These are phyloP conservation scores for Aegilops longissima DNA, from an alignment of 176 grass and related monocot genomes.

Conservation along the genomic window DNA sequence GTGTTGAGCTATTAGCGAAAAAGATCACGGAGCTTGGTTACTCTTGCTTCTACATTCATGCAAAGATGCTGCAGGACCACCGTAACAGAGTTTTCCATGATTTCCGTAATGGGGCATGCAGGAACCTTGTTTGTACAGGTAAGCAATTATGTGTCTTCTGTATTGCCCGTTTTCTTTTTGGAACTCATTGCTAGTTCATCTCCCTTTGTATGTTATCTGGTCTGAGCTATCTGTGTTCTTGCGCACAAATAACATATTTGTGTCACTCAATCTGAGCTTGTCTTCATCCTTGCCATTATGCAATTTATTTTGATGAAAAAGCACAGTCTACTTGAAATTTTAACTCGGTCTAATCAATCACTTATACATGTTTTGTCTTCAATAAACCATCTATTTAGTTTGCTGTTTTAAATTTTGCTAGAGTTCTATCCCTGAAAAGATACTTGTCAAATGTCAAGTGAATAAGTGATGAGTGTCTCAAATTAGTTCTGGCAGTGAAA, in stretches of 20 bases:
- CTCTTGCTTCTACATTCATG: constrained; percentile 98
- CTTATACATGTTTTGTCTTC: not conserved
- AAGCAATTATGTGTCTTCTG: not conserved
- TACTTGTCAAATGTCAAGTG: not conserved
- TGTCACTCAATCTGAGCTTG: not conserved
- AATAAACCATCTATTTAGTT: not conserved
- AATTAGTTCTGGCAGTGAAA: constrained; percentile 26
- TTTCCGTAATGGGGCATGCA: constrained; percentile 93
- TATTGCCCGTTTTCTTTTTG: not conserved
- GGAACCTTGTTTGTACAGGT: constrained; percentile 99
- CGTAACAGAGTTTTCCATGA: constrained; percentile 95
- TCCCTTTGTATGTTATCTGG: not conserved
- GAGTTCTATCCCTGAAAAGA: not conserved
- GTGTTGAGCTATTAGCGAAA: constrained; percentile 89
- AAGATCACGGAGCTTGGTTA: constrained; percentile 96
- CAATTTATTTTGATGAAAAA: constrained; percentile 11
- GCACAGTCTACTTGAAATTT: not conserved
- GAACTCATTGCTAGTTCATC: not conserved
- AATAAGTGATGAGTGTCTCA: not conserved
- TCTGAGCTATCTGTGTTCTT: not conserved
- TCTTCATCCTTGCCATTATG: not conserved
- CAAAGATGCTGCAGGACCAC: constrained; percentile 98
- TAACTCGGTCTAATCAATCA: not conserved
- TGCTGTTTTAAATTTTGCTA: not conserved
- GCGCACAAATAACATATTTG: not conserved